Conservation (phyloP, 805 yeast species). For the Candida glaebosa region DNA sequence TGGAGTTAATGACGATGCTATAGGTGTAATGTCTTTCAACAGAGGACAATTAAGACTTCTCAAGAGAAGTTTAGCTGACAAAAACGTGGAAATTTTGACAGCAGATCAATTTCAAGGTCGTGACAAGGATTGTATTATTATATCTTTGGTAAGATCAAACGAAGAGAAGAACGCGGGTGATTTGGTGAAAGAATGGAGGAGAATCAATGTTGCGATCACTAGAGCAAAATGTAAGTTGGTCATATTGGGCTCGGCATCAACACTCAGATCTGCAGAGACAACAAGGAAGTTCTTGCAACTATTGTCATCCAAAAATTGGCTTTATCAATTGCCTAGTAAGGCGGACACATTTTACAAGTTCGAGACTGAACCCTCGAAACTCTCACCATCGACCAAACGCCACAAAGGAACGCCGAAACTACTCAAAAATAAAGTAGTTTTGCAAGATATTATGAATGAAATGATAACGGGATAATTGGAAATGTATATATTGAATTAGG, state of each 20-base stretch:
- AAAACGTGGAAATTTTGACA: conserved; percentile 72
- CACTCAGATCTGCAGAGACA: conserved; percentile 51
- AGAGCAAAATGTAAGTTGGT: conserved; percentile 82
- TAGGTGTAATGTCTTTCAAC: conserved; percentile 90
- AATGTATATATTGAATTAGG: conserved; percentile 4
- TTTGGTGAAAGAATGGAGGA: conserved; percentile 79
- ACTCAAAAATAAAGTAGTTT: conserved; percentile 18
- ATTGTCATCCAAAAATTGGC: conserved; percentile 59
- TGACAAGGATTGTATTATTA: conserved; percentile 87
- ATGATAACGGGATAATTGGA: conserved; percentile 12
- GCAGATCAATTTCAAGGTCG: conserved; percentile 97
- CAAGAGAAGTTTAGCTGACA: conserved; percentile 19
- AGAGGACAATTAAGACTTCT: conserved; percentile 63
- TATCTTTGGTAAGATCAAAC: conserved; percentile 86
- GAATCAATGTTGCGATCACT: conserved; percentile 93
- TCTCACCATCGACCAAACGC: conserved; percentile 1
- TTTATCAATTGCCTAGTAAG: conserved; percentile 48
- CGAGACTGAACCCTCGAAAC: conserved; percentile 2
- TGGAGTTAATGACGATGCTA: conserved; percentile 57
- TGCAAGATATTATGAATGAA: conserved; percentile 30
- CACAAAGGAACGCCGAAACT: conserved; percentile 10
- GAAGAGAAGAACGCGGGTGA: conserved; percentile 65
- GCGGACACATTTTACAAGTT: conserved; percentile 39
- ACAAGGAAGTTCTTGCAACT: conserved; percentile 60
- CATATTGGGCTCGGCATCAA: conserved; percentile 72